Base-by-base conservation (phyloP, 805 yeast species). In the Jamesozyma spencerorum region DNA sequence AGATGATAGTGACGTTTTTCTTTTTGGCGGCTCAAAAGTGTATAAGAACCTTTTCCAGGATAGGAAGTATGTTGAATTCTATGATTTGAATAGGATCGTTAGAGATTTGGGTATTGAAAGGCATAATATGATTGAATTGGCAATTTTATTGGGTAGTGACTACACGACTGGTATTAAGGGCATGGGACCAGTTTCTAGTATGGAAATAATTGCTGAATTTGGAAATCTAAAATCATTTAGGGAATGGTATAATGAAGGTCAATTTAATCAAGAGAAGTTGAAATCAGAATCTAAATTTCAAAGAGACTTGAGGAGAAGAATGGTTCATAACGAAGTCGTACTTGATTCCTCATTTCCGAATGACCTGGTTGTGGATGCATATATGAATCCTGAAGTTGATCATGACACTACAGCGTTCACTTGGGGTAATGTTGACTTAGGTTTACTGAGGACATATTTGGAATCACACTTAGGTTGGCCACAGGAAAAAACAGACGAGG, bases 41-140 rank as follows among this genome's bases (percentile, higher is more conserved):
- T 92, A 90, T 62, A 82, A 87, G 49, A 90, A 92, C 61, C 81
- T 92, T 90, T 92, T 92, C 65, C 87, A 82, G 55, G 96, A 90
- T 59, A 84, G 86, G 52, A 81, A 84, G 49, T 88, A 78, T 58
- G 97, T 90, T 28, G 98, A 92, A 57, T 82, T 81, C 52, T 92
- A 87, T 55, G 69, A 74, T 30, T 60, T 68, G 30, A 68, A 63
- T 2, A 83, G 79, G 37, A 66, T 92, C n/a, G 69, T 65, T 27
- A 62, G 64, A 7, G 79, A 76, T 35, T 58, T 86, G 3, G 94
- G 94, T 0, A 66, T 92, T 14, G 69, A 65, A 38, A 74, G 85
- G 42, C 53, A 64, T 1, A 74, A 73, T 42, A 62, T 92, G 58
- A 85, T 92, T 22, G 86, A 84, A 34, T 62, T 92, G 44, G 98